Conservation (phyloP, 495 filamentous ascomycete species). For the Penicillium coprophilum region DNA sequence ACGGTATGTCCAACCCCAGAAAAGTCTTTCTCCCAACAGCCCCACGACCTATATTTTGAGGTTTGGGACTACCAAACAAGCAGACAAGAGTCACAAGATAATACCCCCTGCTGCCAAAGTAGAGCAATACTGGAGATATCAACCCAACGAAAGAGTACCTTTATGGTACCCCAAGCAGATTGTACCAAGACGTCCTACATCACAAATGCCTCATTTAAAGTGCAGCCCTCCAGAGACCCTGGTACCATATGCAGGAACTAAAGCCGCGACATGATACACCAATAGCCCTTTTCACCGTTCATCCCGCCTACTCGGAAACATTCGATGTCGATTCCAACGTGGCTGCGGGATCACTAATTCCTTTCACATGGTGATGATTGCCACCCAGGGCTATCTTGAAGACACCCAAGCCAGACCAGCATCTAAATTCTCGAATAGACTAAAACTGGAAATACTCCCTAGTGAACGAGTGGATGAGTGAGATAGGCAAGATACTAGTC, state of each 20-base stretch:
- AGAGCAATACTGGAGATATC: too few species aligned
- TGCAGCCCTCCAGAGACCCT: background rate
- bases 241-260: background rate
- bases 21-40: too few species aligned
- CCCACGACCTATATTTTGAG: too few species aligned
- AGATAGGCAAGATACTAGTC: background rate
- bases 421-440: background rate
- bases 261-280: background rate
- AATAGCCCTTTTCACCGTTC: background rate
- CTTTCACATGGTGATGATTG: background rate
- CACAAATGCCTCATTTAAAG: too few species aligned
- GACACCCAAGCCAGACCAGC: background rate
- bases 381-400: background rate
- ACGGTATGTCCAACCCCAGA: too few species aligned
- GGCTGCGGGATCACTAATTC: background rate
- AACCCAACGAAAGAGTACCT: too few species aligned
- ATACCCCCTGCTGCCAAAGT: too few species aligned
- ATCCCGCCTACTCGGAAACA: background rate
- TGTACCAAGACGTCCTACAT: too few species aligned
- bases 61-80: too few species aligned
- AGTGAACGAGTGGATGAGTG: background rate
- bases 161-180: too few species aligned
- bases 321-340: background rate
- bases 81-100: too few species aligned
- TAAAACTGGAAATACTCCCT: background rate